phyloP scores from a whole-genome alignment of 2,329 filamentous ascomycete genomes.

The Chrysoporthe austroafricana region DNA sequence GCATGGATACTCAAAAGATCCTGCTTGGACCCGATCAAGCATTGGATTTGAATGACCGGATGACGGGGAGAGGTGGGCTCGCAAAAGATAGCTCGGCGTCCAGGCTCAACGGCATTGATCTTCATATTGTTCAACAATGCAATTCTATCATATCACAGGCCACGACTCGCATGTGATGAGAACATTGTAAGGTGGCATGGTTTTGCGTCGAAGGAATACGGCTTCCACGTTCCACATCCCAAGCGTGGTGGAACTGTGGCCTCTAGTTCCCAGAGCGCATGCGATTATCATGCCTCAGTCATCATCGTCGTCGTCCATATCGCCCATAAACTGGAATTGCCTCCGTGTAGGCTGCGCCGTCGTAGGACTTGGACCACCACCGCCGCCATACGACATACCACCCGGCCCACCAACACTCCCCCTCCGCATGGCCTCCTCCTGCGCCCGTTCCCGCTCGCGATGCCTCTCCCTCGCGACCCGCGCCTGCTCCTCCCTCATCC shows the following conservation, averaged over 20 bases:
- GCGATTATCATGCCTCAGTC: slow-evolving; percentile 10
- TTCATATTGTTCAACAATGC: background rate
- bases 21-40: background rate
- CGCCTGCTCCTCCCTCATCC: slow-evolving; percentile 51
- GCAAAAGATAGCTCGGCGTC: slow-evolving; percentile 19
- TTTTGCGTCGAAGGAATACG: background rate
- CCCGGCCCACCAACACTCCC: slow-evolving; percentile 29
- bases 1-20: background rate
- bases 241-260: background rate
- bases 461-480: slow-evolving; percentile 51
- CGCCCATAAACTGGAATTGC: slow-evolving; percentile 59
- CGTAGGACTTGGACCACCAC: slow-evolving; percentile 28
- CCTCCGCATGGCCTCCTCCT: slow-evolving; percentile 43
- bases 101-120: slow-evolving; percentile 12
- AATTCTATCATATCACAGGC: background rate
- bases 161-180: background rate
- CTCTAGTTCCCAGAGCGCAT: background rate
- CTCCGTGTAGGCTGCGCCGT: slow-evolving; percentile 45
- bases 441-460: slow-evolving; percentile 48
- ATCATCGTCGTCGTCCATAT: slow-evolving; percentile 57
- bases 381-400: slow-evolving; percentile 28
- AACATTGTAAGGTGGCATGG: background rate
- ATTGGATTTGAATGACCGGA: slow-evolving; percentile 8
- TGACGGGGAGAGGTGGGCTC: background rate
- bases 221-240: background rate